Percentiles rank a stretch among this genome's conserved stretches.
phyloP scores from a whole-genome alignment of 441 rosid genomes.

The Corymbia citriodora region DNA sequence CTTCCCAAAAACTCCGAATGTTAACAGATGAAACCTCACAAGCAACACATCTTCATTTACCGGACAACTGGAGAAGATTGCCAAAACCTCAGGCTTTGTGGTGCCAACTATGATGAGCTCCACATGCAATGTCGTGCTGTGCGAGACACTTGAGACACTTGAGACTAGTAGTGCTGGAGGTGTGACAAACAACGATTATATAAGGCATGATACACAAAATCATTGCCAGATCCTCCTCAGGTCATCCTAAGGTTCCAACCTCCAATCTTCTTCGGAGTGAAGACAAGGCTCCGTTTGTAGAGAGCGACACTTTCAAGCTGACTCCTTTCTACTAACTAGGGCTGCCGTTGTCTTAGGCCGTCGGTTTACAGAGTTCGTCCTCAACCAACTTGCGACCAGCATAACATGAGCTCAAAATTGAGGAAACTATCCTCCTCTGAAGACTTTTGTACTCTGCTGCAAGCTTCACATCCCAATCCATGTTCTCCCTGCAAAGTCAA shows the following conservation, averaged over 20 bases:
- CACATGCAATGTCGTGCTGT: not conserved
- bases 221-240: not conserved
- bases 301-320: not conserved
- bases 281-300: fast-evolving
- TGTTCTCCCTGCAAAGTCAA: conserved; percentile 35
- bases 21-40: not conserved
- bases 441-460: conserved; percentile 49
- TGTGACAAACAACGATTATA: not conserved
- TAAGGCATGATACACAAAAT: not conserved
- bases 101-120: not conserved
- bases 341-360: not conserved
- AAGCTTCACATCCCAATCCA: conserved; percentile 58
- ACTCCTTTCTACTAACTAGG: not conserved
- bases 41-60: not conserved
- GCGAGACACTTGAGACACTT: not conserved
- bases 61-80: not conserved
- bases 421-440: conserved; percentile 61
- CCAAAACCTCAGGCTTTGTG: not conserved
- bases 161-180: not conserved
- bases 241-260: not conserved
- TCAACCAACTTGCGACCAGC: conserved; percentile 51
- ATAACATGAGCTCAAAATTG: conserved; percentile 62
- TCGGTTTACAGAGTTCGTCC: conserved; percentile 26
- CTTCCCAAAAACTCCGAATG: not conserved
- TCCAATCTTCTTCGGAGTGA: not conserved